Conservation (phyloP, 495 filamentous ascomycete genomes). For the Trichocladium antarcticum region DNA sequence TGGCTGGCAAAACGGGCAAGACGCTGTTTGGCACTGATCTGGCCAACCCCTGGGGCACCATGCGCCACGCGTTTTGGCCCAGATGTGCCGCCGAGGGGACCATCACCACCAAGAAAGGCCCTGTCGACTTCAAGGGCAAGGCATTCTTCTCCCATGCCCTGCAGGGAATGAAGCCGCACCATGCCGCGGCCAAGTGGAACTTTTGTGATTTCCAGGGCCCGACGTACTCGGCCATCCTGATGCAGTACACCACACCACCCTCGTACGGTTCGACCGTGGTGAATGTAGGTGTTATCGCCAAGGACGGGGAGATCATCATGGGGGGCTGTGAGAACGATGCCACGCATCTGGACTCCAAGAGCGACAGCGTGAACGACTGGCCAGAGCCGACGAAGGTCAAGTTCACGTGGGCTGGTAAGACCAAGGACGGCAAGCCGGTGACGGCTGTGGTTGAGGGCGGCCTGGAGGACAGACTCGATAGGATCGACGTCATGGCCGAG, state of each 20-base stretch:
- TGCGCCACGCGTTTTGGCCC: conserved; percentile 90
- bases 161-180: conserved; percentile 98
- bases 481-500: conserved; percentile 92
- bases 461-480: conserved; percentile 63
- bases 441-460: conserved; percentile 56
- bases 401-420: conserved; percentile 69
- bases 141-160: conserved; percentile 71
- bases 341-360: conserved; percentile 53
- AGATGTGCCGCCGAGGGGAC: conserved; percentile 67
- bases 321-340: conserved; percentile 53
- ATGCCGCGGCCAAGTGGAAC: conserved; percentile 89
- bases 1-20: conserved; percentile 76
- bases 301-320: conserved; percentile 66
- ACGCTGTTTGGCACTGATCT: conserved; percentile 78
- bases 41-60: conserved; percentile 75
- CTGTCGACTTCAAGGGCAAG: conserved; percentile 69
- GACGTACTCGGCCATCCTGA: conserved; percentile 75
- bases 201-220: conserved; percentile 86
- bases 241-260: conserved; percentile 93
- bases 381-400: conserved; percentile 66
- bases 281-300: conserved; percentile 69
- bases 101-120: conserved; percentile 72
- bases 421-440: conserved; percentile 61
- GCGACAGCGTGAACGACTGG: conserved; percentile 76
- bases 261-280: conserved; percentile 88